Evolutionary conservation across 2,329 filamentous ascomycete genomes (phyloP).

Genomic region (Pestalotiopsis sp.): DNA sequence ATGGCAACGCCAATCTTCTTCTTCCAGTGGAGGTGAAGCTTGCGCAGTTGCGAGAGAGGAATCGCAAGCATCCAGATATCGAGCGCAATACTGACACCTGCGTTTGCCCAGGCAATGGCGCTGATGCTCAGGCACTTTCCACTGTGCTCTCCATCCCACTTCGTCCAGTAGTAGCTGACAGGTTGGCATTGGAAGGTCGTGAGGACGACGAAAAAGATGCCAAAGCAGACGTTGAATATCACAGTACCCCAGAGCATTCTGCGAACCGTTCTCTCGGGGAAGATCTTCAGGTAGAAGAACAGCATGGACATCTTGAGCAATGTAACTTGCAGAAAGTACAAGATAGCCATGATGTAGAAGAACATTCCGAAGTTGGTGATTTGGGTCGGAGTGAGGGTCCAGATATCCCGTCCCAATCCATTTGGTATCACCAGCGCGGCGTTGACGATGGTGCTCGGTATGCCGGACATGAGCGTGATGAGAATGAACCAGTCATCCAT

Average conservation of each 20-base stretch:
- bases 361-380: constrained; percentile 28
- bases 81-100: constrained; percentile 42
- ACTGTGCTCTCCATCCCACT: constrained; percentile 40
- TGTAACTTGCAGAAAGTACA: constrained; percentile 41
- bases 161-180: constrained; percentile 41
- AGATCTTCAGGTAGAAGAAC: constrained; percentile 45
- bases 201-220: constrained; percentile 33
- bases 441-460: constrained; percentile 33
- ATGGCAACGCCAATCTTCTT: constrained; percentile 50
- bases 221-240: constrained; percentile 32
- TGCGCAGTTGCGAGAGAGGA: constrained; percentile 43
- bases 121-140: constrained; percentile 45
- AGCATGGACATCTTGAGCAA: constrained; percentile 43
- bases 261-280: constrained; percentile 32
- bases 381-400: constrained; percentile 29
- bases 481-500: constrained; percentile 42
- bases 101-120: constrained; percentile 43
- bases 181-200: constrained; percentile 42
- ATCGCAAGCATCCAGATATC: constrained; percentile 44
- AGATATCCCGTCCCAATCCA: constrained; percentile 37
- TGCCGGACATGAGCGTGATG: constrained; percentile 26
- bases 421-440: constrained; percentile 23
- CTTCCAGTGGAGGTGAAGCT: constrained; percentile 44
- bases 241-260: constrained; percentile 35
- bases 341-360: constrained; percentile 37